Percentiles rank a stretch among this genome's conserved stretches.
Evolutionary conservation across 1,284 basidiomycete genomes (phyloP).

Genomic region (Porogramme epimiltina): DNA sequence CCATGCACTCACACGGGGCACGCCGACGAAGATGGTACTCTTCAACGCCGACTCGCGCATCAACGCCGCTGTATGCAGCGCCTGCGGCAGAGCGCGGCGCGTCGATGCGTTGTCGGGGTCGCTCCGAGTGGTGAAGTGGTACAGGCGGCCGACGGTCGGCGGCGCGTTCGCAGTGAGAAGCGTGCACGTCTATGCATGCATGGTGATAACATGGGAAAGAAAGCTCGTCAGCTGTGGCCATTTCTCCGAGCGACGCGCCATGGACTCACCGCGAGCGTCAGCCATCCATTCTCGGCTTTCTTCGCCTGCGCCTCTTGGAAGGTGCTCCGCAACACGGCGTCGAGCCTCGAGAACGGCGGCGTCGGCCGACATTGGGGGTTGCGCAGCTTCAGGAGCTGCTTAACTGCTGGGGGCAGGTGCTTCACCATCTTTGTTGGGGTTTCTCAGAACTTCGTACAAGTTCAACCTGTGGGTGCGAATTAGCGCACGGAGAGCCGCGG

Average conservation of each 20-base stretch:
- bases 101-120: slow-evolving; percentile 45
- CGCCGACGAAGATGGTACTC: slow-evolving; percentile 90
- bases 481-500: too few relatives aligned
- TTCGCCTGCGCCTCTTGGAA: slow-evolving; percentile 62
- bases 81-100: slow-evolving; percentile 47
- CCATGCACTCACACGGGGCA: slow-evolving; percentile 70
- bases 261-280: slow-evolving; percentile 71
- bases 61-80: slow-evolving; percentile 73
- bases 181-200: slow-evolving; percentile 66
- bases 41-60: slow-evolving; percentile 96
- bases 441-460: too few relatives aligned
- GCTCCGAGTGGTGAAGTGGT: slow-evolving; percentile 70
- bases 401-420: slow-evolving; percentile 55
- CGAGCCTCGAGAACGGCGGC: slow-evolving; percentile 57
- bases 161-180: slow-evolving; percentile 84
- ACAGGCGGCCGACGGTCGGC: slow-evolving; percentile 76
- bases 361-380: slow-evolving; percentile 63
- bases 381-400: slow-evolving; percentile 72
- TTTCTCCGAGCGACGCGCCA: too few relatives aligned
- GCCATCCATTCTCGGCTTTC: slow-evolving; percentile 78
- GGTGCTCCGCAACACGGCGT: slow-evolving; percentile 58
- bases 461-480: too few relatives aligned
- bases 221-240: too few relatives aligned
- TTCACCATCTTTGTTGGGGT: slow-evolving; percentile 38
- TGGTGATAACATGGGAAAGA: neutral